phyloP scores from a whole-genome alignment of 371 early-diverging fungal genomes.

The Lichtheimia ornata region DNA sequence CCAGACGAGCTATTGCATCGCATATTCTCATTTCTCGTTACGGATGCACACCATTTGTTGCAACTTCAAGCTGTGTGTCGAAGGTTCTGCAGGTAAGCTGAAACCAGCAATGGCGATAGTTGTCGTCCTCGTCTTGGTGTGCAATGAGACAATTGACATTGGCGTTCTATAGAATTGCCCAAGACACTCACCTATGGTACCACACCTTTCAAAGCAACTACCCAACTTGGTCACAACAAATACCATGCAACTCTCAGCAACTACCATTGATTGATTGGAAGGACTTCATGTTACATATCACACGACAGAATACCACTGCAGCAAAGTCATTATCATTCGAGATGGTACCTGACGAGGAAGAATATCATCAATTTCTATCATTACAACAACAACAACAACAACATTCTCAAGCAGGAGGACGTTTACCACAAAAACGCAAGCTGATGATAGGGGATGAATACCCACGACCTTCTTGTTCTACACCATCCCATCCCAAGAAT shows the following conservation, averaged over 20 bases:
- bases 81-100: slow-evolving; percentile 29
- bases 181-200: slow-evolving; percentile 36
- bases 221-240: slow-evolving; percentile 28
- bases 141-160: neutral
- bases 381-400: slow-evolving; percentile 5
- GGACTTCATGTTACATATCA: slow-evolving; percentile 25
- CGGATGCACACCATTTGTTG: slow-evolving; percentile 25
- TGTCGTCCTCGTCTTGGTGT: no score
- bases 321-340: slow-evolving; percentile 18
- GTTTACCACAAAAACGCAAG: neutral
- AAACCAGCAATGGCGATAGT: neutral
- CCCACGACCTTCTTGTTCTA: slow-evolving; percentile 5
- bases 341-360: slow-evolving; percentile 21
- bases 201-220: slow-evolving; percentile 25
- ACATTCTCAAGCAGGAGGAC: slow-evolving; percentile 1
- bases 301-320: slow-evolving; percentile 14
- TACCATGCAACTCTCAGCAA: slow-evolving; percentile 20
- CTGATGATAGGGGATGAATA: neutral
- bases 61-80: slow-evolving; percentile 22
- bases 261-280: slow-evolving; percentile 38
- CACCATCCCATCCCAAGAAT: neutral
- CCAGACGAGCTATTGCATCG: slow-evolving; percentile 37
- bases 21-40: slow-evolving; percentile 24
- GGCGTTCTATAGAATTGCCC: slow-evolving; percentile 6
- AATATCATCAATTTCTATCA: slow-evolving; percentile 3